phyloP scores from a whole-genome alignment of 768 basidiomycete species.

The Tremella yokohamensis region DNA sequence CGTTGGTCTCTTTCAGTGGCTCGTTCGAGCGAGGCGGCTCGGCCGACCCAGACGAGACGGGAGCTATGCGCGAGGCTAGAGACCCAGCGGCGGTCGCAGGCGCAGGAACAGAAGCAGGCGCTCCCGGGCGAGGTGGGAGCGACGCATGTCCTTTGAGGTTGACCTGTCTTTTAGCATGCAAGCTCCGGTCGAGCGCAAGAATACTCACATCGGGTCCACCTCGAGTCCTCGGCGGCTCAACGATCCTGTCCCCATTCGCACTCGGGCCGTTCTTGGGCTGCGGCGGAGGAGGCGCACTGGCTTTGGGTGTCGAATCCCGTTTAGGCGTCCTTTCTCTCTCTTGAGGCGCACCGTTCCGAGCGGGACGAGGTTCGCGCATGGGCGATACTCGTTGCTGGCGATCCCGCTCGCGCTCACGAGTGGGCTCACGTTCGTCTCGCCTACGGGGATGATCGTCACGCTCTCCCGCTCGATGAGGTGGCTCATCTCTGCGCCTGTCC shows the following conservation, averaged over 20 bases:
- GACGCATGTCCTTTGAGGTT: too few species aligned
- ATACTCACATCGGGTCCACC: constrained; percentile 19
- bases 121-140: constrained; percentile 1
- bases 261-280: neutral
- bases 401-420: constrained; percentile 7
- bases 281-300: constrained; percentile 14
- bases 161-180: neutral
- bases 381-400: too few species aligned
- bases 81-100: too few species aligned
- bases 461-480: neutral
- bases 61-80: too few species aligned
- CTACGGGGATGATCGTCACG: neutral
- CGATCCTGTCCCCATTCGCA: constrained; percentile 24
- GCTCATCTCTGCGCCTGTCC: neutral
- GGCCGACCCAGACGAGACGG: too few species aligned
- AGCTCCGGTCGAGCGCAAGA: neutral
- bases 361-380: neutral
- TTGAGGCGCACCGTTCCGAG: neutral
- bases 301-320: constrained; percentile 25
- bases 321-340: constrained; percentile 32
- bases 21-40: constrained; percentile 2
- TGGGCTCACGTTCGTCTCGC: neutral
- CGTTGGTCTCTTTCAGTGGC: neutral
- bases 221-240: constrained; percentile 28
- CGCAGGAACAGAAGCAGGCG: neutral